These are phyloP conservation scores for Neurospora sublineolata DNA, from an alignment of 495 filamentous ascomycete species.

Conservation along the genomic window DNA sequence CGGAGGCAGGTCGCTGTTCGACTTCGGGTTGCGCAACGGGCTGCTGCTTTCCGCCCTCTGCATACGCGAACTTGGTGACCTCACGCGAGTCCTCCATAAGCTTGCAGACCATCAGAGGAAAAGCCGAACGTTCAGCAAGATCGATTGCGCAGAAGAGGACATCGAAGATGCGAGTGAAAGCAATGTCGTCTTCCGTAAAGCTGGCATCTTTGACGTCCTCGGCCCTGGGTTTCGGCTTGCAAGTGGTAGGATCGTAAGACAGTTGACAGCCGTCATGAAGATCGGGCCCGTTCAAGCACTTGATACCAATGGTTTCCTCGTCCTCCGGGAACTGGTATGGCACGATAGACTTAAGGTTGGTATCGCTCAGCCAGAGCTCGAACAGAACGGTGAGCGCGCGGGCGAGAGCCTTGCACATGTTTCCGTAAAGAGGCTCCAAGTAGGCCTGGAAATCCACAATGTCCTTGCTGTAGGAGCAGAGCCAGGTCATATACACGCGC, in stretches of 20 bases:
- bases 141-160: conserved; percentile 14
- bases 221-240: conserved; percentile 14
- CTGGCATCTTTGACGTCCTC: conserved; percentile 10
- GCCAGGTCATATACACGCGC: conserved; percentile 35
- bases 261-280: conserved; percentile 21
- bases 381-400: conserved; percentile 25
- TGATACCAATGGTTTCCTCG: conserved; percentile 29
- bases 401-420: conserved; percentile 27
- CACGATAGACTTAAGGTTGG: conserved; percentile 18
- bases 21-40: background rate
- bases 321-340: conserved; percentile 28
- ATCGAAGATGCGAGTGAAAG: conserved; percentile 13
- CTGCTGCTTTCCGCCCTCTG: conserved; percentile 12
- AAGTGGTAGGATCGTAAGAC: conserved; percentile 13
- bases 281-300: conserved; percentile 24
- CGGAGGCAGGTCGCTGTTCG: background rate
- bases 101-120: conserved; percentile 10
- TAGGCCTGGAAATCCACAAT: conserved; percentile 25
- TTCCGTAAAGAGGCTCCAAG: conserved; percentile 30
- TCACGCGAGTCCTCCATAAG: conserved; percentile 3
- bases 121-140: conserved; percentile 11
- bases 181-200: conserved; percentile 11
- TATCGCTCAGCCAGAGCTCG: conserved; percentile 16
- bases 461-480: conserved; percentile 27
- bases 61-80: conserved; percentile 13